A percentile compares a stretch with the other conserved stretches of the same genome.
Conservation (phyloP, 1,284 basidiomycete species). For the Rugiboletus extremiorientalis region DNA sequence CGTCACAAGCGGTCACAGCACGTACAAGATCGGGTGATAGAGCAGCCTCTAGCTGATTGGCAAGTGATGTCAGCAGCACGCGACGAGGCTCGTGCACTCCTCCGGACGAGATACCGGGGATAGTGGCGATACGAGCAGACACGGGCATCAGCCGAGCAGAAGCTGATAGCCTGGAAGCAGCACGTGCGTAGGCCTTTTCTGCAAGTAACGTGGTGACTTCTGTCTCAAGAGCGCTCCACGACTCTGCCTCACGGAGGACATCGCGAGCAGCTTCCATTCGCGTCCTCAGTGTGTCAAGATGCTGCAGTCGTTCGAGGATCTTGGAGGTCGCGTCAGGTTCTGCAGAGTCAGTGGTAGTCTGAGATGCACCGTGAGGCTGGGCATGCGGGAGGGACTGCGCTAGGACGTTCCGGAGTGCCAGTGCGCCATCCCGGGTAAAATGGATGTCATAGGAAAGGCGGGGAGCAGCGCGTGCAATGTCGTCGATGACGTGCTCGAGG, state of each 20-base stretch:
- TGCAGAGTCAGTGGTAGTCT: neutral
- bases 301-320: conserved; percentile 72
- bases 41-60: conserved; percentile 91
- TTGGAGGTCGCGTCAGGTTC: conserved; percentile 47
- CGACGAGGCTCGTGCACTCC: conserved; percentile 73
- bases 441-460: conserved; percentile 91
- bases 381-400: conserved; percentile 55
- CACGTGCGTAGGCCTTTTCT: conserved; percentile 80
- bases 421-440: conserved; percentile 89
- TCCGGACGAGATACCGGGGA: conserved; percentile 11
- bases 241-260: conserved; percentile 88
- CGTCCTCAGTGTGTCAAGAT: conserved; percentile 79
- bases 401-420: conserved; percentile 68
- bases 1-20: conserved; percentile 76
- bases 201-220: conserved; percentile 83
- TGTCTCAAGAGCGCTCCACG: conserved; percentile 90
- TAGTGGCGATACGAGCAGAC: conserved; percentile 84
- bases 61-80: conserved; percentile 82
- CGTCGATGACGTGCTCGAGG: conserved; percentile 86
- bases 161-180: conserved; percentile 85
- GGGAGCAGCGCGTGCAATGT: conserved; percentile 85
- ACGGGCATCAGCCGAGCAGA: conserved; percentile 85
- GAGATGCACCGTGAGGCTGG: conserved; percentile 25
- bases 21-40: conserved; percentile 84
- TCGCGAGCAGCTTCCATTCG: conserved; percentile 86